Evolutionary conservation across 2,329 filamentous ascomycete species (phyloP).

Genomic region (Hymenoscyphus scutula): DNA sequence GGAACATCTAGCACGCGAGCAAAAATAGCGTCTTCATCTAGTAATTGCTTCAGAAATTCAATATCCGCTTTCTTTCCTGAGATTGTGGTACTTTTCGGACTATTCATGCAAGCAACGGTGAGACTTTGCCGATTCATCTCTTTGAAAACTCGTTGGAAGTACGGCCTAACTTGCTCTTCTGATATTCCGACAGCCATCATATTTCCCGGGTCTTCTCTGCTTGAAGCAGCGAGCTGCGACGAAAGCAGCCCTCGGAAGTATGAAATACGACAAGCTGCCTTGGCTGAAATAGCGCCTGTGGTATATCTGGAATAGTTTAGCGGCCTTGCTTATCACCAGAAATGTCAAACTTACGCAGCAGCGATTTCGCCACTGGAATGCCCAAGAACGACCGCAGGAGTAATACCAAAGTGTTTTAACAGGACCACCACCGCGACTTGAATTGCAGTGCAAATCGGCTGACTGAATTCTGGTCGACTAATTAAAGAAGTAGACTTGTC

Average conservation of each 20-base stretch:
- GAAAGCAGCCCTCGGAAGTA: slow-evolving; percentile 6
- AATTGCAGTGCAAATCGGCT: slow-evolving; percentile 45
- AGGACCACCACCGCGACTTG: slow-evolving; percentile 46
- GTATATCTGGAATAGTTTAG: slow-evolving; percentile 31
- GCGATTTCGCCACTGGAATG: slow-evolving; percentile 48
- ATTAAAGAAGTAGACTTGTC: slow-evolving; percentile 39
- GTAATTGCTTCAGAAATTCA: slow-evolving; percentile 17
- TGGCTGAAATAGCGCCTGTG: background rate
- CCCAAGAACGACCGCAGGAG: slow-evolving; percentile 39
- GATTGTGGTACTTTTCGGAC: slow-evolving; percentile 27
- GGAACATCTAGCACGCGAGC: slow-evolving; percentile 38
- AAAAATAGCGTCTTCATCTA: slow-evolving; percentile 33
- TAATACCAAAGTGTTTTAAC: slow-evolving; percentile 41
- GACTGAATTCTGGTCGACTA: slow-evolving; percentile 34
- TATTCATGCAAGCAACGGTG: slow-evolving; percentile 30
- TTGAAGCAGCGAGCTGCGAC: background rate
- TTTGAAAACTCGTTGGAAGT: slow-evolving; percentile 17
- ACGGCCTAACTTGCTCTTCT: background rate
- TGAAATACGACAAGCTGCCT: background rate
- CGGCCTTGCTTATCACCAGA: slow-evolving; percentile 20
- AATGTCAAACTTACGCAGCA: slow-evolving; percentile 40
- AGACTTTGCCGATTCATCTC: slow-evolving; percentile 6
- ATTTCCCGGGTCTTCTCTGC: slow-evolving; percentile 19
- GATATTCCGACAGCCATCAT: slow-evolving; percentile 7
- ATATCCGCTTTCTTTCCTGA: slow-evolving; percentile 23